Percentiles rank a stretch among this genome's conserved stretches.
These are phyloP conservation scores for Serendipita sp. DNA, from an alignment of 768 basidiomycete genomes.

Conservation along the genomic window DNA sequence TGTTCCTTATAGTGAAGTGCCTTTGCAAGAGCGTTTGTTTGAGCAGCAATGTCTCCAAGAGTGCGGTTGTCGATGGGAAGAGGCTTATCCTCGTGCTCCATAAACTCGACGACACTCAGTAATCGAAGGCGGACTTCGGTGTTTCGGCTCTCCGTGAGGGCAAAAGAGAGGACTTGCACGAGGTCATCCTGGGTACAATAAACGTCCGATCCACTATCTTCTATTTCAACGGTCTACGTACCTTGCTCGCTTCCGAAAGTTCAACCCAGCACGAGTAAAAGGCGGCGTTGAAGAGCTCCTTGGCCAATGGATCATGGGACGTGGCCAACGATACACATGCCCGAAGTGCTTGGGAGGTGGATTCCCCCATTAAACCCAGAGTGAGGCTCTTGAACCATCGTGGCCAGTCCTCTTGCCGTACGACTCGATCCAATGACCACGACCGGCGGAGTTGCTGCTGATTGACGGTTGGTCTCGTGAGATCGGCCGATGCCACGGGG, in stretches of 20 bases:
- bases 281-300: conserved; percentile 36
- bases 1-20: conserved; percentile 38
- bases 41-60: conserved; percentile 30
- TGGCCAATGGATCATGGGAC: conserved; percentile 26
- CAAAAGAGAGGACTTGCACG: conserved; percentile 26
- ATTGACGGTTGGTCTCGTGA: conserved; percentile 28
- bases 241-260: conserved; percentile 31
- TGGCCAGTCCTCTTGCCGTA: conserved; percentile 26
- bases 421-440: conserved; percentile 27
- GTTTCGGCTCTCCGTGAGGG: conserved; percentile 23
- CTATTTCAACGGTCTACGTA: too few species aligned
- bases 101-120: conserved; percentile 34
- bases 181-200: conserved; percentile 34
- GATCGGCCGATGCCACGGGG: conserved; percentile 16
- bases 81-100: conserved; percentile 36
- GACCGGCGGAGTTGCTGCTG: conserved; percentile 31
- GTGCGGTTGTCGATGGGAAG: conserved; percentile 29
- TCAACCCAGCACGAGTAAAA: conserved; percentile 37
- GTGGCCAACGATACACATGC: conserved; percentile 30
- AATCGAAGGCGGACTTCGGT: conserved; percentile 33
- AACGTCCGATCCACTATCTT: too few species aligned
- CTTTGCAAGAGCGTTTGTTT: conserved; percentile 34
- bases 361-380: conserved; percentile 31
- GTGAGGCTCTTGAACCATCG: conserved; percentile 31
- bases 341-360: conserved; percentile 32